Evolutionary conservation across 768 basidiomycete genomes (phyloP).

Genomic region (Tulasnella sp.): DNA sequence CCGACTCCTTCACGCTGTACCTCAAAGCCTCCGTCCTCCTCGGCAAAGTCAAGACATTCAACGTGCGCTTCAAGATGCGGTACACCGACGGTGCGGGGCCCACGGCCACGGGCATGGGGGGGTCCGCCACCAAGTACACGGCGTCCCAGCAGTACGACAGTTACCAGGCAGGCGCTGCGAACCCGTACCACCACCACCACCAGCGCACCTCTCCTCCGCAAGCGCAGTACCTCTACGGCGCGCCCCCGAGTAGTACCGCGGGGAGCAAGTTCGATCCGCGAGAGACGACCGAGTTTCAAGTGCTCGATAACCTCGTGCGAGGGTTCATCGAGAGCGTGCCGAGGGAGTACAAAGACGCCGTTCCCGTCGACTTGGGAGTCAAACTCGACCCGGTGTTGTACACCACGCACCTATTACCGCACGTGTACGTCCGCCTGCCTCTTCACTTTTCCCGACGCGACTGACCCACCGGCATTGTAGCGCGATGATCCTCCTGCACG

Average conservation of each 20-base stretch:
- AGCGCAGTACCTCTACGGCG: neutral
- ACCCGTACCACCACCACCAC: neutral
- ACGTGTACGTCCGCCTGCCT: constrained; percentile 16
- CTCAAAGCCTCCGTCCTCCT: constrained; percentile 58
- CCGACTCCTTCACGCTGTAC: constrained; percentile 61
- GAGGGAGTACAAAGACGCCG: constrained; percentile 6
- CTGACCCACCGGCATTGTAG: neutral
- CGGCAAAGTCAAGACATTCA: constrained; percentile 26
- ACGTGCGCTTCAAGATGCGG: constrained; percentile 4
- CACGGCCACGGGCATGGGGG: neutral
- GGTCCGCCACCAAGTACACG: neutral
- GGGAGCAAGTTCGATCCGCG: constrained; percentile 3
- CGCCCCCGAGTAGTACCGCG: neutral
- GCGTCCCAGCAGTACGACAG: neutral
- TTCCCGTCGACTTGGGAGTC: constrained; percentile 24
- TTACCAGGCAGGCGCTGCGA: neutral
- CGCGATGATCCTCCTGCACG: constrained; percentile 10
- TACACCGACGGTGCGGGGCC: constrained; percentile 4
- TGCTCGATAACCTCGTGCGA: constrained; percentile 7
- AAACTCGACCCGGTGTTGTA: constrained; percentile 46
- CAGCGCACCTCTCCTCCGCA: neutral
- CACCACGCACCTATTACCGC: constrained; percentile 24
- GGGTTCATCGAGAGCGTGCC: constrained; percentile 10
- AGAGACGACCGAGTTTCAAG: constrained; percentile 13
- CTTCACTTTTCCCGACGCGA: neutral